These are phyloP conservation scores for Ceratocystis diversiconidia DNA, from an alignment of 2,329 filamentous ascomycete species.

Conservation along the genomic window DNA sequence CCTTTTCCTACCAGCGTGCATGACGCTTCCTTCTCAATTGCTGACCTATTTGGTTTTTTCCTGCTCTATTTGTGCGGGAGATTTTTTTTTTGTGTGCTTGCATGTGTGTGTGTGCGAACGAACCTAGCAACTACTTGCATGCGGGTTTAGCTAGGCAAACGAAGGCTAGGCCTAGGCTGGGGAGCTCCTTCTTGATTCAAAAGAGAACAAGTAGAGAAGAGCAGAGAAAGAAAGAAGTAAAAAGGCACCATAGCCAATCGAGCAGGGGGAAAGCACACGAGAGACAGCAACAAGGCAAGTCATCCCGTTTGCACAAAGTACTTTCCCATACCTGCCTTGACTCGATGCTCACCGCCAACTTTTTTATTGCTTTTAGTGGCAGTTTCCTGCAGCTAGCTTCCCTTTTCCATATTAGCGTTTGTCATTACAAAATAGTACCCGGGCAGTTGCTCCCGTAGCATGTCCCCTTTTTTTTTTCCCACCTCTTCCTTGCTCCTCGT, in stretches of 20 bases:
- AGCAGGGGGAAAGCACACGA: neutral
- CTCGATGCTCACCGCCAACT: neutral
- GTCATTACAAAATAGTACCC: neutral
- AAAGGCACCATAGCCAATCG: neutral
- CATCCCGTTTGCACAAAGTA: neutral
- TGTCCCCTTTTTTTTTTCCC: neutral
- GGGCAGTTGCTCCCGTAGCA: neutral
- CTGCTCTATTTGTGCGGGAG: neutral
- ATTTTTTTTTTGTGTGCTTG: neutral
- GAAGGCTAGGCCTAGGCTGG: neutral
- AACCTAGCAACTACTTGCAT: neutral
- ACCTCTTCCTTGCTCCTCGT: neutral
- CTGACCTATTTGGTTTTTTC: neutral
- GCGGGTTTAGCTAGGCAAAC: neutral
- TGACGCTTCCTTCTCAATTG: neutral
- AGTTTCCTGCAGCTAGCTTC: neutral
- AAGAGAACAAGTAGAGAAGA: neutral
- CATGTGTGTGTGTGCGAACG: neutral
- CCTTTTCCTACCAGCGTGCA: neutral
- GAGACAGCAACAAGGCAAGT: neutral
- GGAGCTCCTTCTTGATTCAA: neutral
- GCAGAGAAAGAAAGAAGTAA: neutral
- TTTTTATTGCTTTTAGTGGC: neutral
- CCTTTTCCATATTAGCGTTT: neutral
- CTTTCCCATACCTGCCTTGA: neutral